Evolutionary conservation across 2,329 filamentous ascomycete species (phyloP).

Genomic region (Colletotrichum sp.): DNA sequence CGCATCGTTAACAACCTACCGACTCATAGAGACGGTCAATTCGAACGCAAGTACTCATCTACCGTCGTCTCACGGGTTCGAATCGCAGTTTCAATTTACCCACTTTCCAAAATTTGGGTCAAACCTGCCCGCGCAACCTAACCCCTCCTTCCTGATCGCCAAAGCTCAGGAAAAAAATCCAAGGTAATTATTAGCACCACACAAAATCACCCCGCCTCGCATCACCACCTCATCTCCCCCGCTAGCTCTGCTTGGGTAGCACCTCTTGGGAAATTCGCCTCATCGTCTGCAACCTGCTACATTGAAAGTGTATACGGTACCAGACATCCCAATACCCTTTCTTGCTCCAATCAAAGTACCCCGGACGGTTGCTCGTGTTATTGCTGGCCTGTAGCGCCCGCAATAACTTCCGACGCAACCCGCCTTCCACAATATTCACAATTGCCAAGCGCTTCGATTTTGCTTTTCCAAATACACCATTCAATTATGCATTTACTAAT

Average conservation of each 20-base stretch:
- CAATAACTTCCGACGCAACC: not conserved
- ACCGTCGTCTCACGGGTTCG: not conserved
- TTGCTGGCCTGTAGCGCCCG: not conserved
- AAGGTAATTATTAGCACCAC: constrained; percentile 3
- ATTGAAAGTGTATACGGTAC: not conserved
- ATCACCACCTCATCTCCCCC: not conserved
- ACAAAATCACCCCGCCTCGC: not conserved
- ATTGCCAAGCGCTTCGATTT: not conserved
- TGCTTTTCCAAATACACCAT: not conserved
- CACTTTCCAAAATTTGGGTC: not conserved
- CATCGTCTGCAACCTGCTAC: not conserved
- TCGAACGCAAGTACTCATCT: not conserved
- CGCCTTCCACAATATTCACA: not conserved
- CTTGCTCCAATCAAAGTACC: not conserved
- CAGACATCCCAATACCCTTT: not conserved
- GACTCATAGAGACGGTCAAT: not conserved
- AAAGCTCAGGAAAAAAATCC: not conserved
- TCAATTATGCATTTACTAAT: not conserved
- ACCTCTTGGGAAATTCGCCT: not conserved
- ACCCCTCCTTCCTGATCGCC: constrained; percentile 3
- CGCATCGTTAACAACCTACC: not conserved
- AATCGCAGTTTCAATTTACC: not conserved
- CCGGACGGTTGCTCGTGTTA: not conserved
- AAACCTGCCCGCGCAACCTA: not conserved
- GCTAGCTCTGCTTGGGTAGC: not conserved